Evolutionary conservation across 805 yeast species (phyloP).

Genomic region (Lipomyces yamanashiensis): DNA sequence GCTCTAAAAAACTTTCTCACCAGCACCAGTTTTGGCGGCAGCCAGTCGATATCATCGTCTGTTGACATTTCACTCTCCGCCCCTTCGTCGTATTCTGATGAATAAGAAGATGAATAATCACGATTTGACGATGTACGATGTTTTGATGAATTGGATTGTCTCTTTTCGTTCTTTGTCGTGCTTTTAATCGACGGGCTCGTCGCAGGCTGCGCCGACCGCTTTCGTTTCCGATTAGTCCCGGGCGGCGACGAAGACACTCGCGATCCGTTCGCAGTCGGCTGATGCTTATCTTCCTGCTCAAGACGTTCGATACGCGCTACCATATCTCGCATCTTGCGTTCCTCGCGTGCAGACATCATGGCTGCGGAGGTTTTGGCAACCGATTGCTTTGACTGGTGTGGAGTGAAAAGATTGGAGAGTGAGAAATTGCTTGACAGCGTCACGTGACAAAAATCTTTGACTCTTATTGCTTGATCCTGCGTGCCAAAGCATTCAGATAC

Average conservation of each 20-base stretch:
- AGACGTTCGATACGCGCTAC: constrained; percentile 31
- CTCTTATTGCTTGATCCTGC: no score
- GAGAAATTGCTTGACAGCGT: neutral
- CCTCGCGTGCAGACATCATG: constrained; percentile 33
- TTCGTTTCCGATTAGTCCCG: constrained; percentile 17
- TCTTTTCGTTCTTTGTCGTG: neutral
- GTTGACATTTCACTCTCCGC: constrained; percentile 34
- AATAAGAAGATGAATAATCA: constrained; percentile 2
- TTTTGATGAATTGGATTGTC: neutral
- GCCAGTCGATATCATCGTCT: constrained; percentile 33
- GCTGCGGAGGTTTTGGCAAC: neutral
- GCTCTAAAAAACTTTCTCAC: constrained; percentile 29
- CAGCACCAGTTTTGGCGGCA: constrained; percentile 33
- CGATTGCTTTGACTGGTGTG: neutral
- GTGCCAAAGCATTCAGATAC: no score
- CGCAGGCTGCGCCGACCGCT: constrained; percentile 3
- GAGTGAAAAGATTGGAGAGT: neutral
- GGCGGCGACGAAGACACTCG: constrained; percentile 2
- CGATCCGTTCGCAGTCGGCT: neutral
- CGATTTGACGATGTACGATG: neutral
- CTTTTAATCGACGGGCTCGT: neutral
- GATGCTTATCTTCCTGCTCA: constrained; percentile 28
- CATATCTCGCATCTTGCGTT: constrained; percentile 31
- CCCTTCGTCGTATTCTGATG: constrained; percentile 7
- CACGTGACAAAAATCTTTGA: no score